Percentiles rank a stretch among this genome's conserved stretches.
Evolutionary conservation across 2,329 filamentous ascomycete species (phyloP).

Genomic region (Fusarium chuoi): DNA sequence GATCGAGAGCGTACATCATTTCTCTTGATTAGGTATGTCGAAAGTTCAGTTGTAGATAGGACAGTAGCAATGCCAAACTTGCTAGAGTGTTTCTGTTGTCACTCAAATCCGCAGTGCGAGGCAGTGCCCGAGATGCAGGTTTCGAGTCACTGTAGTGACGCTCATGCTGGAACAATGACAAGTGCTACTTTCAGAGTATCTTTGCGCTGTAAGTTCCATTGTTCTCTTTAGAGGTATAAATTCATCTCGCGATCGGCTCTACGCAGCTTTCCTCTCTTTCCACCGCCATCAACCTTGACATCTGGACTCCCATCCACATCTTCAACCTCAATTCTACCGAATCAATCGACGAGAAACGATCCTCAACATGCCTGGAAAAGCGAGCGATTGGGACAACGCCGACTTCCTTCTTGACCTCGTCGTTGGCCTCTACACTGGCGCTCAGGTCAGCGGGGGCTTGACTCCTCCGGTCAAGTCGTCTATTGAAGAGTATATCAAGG

Average conservation of each 20-base stretch:
- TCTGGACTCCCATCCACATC: neutral
- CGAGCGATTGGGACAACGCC: constrained; percentile 47
- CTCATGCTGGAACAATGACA: neutral
- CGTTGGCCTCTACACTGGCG: constrained; percentile 48
- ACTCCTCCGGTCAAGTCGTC: constrained; percentile 43
- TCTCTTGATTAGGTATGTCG: neutral
- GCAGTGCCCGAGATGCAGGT: neutral
- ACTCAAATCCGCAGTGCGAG: neutral
- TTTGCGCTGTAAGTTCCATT: neutral
- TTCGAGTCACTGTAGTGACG: neutral
- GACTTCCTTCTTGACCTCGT: constrained; percentile 49
- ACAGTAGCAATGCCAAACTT: neutral
- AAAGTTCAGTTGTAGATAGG: neutral
- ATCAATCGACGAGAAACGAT: neutral
- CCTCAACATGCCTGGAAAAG: constrained; percentile 34
- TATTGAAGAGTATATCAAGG: constrained; percentile 49
- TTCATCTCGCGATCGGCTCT: neutral
- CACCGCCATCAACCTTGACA: neutral
- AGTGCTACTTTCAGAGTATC: neutral
- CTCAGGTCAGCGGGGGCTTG: constrained; percentile 43
- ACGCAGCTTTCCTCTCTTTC: neutral
- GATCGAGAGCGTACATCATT: neutral
- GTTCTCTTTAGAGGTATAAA: neutral
- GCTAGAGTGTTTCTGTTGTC: neutral
- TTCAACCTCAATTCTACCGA: neutral